Conservation (phyloP, 2,329 filamentous ascomycete species). For the Zymoseptoria ardabiliae region DNA sequence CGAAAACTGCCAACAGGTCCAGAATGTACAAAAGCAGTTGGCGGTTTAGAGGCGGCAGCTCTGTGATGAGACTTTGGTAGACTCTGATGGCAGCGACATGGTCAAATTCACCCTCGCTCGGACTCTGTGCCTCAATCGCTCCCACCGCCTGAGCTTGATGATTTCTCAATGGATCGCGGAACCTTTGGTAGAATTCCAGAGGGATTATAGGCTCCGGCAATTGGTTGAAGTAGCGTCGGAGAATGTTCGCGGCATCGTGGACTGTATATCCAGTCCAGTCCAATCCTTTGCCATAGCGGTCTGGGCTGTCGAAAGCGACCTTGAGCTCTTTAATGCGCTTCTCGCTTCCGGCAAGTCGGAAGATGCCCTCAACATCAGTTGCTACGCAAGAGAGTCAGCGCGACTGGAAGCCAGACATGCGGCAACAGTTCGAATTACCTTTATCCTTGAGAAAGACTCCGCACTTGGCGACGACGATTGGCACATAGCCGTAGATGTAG, state of each 20-base stretch:
- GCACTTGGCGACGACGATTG: conserved; percentile 96
- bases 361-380: conserved; percentile 91
- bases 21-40: conserved; percentile 93
- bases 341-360: conserved; percentile 89
- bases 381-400: conserved; percentile 48
- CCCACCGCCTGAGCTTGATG: conserved; percentile 64
- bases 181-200: conserved; percentile 83
- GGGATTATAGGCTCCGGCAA: conserved; percentile 95
- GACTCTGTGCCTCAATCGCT: conserved; percentile 53
- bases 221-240: conserved; percentile 91
- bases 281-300: conserved; percentile 90
- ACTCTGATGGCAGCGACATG: conserved; percentile 66
- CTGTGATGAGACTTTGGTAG: conserved; percentile 87
- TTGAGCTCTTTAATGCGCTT: conserved; percentile 98
- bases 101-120: conserved; percentile 67
- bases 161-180: conserved; percentile 70
- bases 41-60: conserved; percentile 84
- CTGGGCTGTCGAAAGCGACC: conserved; percentile 83
- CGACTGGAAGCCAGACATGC: background rate
- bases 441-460: conserved; percentile 97
- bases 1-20: conserved; percentile 91
- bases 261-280: conserved; percentile 98
- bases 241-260: conserved; percentile 93
- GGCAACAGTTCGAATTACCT: conserved; percentile 52
- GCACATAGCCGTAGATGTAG: conserved; percentile 97